Base-by-base conservation (phyloP, 352 stramenopile species). In the Phytophthora pluvialis region DNA sequence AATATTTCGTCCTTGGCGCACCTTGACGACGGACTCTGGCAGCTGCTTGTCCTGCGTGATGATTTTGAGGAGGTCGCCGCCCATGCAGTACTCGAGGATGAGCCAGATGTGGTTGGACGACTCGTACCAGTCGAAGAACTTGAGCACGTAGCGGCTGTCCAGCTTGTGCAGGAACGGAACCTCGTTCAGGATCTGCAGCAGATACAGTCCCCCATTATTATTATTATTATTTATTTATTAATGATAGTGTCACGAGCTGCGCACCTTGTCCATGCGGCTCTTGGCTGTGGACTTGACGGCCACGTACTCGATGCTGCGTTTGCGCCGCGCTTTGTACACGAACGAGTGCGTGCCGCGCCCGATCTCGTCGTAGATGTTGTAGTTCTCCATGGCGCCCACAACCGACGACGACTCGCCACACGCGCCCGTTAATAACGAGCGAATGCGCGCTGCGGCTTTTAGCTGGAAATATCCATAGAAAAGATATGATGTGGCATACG, bases 111-210 rank as follows among this genome's bases (percentile, higher is more conserved):
- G 95, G 77, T 98, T 97, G 56, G 91, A 80, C 52, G 93, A 98
- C 77, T 98, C 93, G 80, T 98, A 98, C 93, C 93, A 98, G 72
- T 98, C 95, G 80, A 90, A 94, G 67, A 98, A 98, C 72, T 90
- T 94, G 58, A 98, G 75, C 42, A 97, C 85, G 65, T 96, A 80
- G 26, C 74, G 87, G 55, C 86, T 95, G 33, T 92, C 69, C 5
- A 97, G 76, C 47, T 90, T 91, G 73, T 97, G 88, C 60, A 97
- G 78, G 63, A 97, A 81, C 60, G 93, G 88, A 35, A 96, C 88
- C 43, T 95, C 87, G 56, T 95, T 94, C 16, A 94, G 62, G 55
- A 95, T 91, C 86, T 94, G 40, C 49, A 52, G 13, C 11, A 61
- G 42, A n/a, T 31, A 31, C 26, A 40, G 12, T 16, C 6, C n/a